phyloP scores from a whole-genome alignment of 1,284 basidiomycete species.

The Cryptococcus maquisensis region DNA sequence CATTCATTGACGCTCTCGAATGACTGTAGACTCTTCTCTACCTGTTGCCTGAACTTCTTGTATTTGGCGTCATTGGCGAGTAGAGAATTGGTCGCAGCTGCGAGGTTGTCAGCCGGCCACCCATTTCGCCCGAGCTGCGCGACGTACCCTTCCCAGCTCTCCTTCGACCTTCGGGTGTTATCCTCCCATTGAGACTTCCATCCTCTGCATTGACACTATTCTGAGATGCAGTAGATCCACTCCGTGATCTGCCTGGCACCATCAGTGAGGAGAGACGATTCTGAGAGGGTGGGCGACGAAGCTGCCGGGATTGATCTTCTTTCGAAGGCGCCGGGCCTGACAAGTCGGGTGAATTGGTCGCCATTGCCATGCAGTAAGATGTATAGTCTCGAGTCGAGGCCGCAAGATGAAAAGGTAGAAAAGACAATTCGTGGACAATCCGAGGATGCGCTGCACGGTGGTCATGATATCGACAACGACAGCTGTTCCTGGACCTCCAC shows the following conservation, averaged over 20 bases:
- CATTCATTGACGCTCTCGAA: constrained; percentile 98
- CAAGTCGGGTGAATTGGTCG: background rate
- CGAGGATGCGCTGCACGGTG: too few species aligned
- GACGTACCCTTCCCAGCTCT: constrained; percentile 36
- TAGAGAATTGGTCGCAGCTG: constrained; percentile 35
- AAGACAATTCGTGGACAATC: too few species aligned
- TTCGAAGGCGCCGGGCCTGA: constrained; percentile 4
- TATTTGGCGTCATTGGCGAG: constrained; percentile 74
- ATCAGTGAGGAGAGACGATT: constrained; percentile 38
- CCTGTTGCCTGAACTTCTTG: constrained; percentile 86
- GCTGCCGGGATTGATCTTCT: constrained; percentile 3
- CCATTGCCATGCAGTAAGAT: too few species aligned
- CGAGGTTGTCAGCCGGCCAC: background rate
- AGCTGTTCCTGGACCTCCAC: too few species aligned
- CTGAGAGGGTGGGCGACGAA: constrained; percentile 34
- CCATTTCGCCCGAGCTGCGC: background rate
- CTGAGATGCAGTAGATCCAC: constrained; percentile 27
- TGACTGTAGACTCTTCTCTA: constrained; percentile 85
- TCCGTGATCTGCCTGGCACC: constrained; percentile 33
- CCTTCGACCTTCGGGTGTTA: constrained; percentile 39
- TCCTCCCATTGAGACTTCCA: constrained; percentile 23
- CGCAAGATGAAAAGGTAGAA: background rate
- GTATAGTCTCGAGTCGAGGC: background rate
- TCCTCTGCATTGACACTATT: constrained; percentile 31
- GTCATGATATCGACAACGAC: background rate